Evolutionary conservation across 2,329 filamentous ascomycete species (phyloP).

Genomic region (Neopestalotiopsis sp.): DNA sequence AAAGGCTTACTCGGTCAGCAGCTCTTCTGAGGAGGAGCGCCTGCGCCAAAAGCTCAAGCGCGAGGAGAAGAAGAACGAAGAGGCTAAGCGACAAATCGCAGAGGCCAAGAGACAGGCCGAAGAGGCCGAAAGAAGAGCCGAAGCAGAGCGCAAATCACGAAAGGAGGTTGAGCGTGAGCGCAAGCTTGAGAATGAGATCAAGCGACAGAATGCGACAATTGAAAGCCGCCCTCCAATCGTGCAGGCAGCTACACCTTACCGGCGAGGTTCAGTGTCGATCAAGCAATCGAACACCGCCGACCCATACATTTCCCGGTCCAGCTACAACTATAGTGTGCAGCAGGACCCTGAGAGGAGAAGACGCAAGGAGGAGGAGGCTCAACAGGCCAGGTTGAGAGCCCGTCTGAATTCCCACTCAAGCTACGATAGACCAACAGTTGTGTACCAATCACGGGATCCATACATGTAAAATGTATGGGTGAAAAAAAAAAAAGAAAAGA

Average conservation of each 20-base stretch:
- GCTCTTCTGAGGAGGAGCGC: conserved; percentile 8
- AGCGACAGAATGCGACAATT: conserved; percentile 6
- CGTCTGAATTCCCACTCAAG: conserved; percentile 13
- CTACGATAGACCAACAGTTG: conserved; percentile 9
- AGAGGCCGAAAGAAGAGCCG: conserved; percentile 4
- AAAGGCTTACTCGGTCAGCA: neutral
- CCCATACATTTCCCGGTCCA: neutral
- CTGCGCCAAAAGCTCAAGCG: neutral
- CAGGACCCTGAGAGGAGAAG: neutral
- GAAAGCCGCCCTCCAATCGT: conserved; percentile 2
- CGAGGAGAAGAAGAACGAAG: conserved; percentile 14
- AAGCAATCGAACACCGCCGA: neutral
- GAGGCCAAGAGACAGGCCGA: conserved; percentile 4
- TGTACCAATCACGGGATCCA: neutral
- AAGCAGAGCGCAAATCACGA: neutral
- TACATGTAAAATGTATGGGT: neutral
- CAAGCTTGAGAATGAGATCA: conserved; percentile 3
- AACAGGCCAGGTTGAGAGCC: neutral
- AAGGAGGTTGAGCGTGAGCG: conserved; percentile 8
- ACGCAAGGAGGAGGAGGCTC: conserved; percentile 12
- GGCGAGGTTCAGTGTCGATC: conserved; percentile 12
- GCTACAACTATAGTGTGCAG: neutral
- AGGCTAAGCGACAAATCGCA: conserved; percentile 1
- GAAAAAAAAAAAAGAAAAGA: neutral
- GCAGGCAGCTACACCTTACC: neutral